phyloP scores from a whole-genome alignment of 164 flowering plant species.

The Vitis vinifera region DNA sequence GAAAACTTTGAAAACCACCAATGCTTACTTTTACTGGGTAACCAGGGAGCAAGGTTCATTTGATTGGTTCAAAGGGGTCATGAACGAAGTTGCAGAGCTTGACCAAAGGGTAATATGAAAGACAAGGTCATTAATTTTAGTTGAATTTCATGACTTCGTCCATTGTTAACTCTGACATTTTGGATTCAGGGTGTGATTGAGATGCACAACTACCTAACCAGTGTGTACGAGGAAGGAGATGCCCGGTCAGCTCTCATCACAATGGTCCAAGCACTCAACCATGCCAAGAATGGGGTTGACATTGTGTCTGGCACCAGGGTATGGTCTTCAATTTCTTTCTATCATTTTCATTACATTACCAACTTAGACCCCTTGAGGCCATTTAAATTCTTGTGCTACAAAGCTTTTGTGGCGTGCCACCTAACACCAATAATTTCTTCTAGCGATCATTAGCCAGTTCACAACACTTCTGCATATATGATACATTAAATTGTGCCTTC shows the following conservation, averaged over 20 bases:
- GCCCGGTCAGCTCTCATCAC: slow-evolving; percentile 99
- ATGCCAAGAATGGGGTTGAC: slow-evolving; percentile 96
- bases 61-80: slow-evolving; percentile 99
- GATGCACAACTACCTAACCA: slow-evolving; percentile 98
- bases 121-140: background rate
- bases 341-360: background rate
- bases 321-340: slow-evolving; percentile 12
- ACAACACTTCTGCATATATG: too few relatives aligned
- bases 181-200: slow-evolving; percentile 80
- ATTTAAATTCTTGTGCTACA: too few relatives aligned
- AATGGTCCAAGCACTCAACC: slow-evolving; percentile 98
- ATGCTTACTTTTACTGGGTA: slow-evolving; percentile 99
- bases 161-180: slow-evolving; percentile 7
- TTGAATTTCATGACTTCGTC: background rate
- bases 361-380: too few relatives aligned
- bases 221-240: slow-evolving; percentile 99
- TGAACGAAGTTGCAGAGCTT: slow-evolving; percentile 95
- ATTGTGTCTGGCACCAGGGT: slow-evolving; percentile 95
- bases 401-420: too few relatives aligned
- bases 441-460: too few relatives aligned
- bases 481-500: too few relatives aligned
- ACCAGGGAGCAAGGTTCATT: slow-evolving; percentile 99
- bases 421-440: too few relatives aligned
- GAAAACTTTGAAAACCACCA: slow-evolving; percentile 76
- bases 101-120: slow-evolving; percentile 71